Base-by-base conservation (phyloP, 2,329 filamentous ascomycete genomes). In the Talaromyces sp. region DNA sequence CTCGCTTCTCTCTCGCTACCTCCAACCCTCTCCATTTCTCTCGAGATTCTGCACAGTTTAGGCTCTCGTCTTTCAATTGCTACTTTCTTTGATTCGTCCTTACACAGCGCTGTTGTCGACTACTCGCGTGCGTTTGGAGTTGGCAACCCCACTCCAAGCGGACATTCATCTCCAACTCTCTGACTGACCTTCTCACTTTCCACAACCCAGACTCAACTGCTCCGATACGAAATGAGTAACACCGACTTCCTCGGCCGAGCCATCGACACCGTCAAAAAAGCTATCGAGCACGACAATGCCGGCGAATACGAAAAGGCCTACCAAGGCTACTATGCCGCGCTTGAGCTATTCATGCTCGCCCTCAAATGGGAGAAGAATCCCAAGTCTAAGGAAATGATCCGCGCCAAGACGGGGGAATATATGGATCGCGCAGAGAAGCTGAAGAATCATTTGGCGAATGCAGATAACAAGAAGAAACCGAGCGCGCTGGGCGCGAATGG, bases 281-380 rank as follows among this genome's bases (percentile, higher is more conserved):
- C 95, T 69, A 98, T 99, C 81, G 93, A 96, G 76, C 88, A 90
- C 71, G 95, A 99, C 81, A 96, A 93, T 69, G 90, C 91, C 52
- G 93, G 92, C 75, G 92, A 98, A 75, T 99, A 99, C 80, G 92
- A 97, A 72, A 93, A 96, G 78, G 95, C 95, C 62, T 98, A 98
- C 77, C 91, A 96, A 75, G 84, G 90, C 66, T 99, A 99, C 85
- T 97, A 96, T 82, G 88, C 92, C 69, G 89, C 93, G 58, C 90
- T 99, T 70, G 93, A 99, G 80, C 87, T 98, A 63, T 99, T 98
- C 83, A 96, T 99, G 90, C 90, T 98, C 65, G 95, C 95, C 37
- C 84, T 99, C 65, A 99, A 99, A 83, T 99, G 93, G 93, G 95
- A 99, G 82, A 99, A 98, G 85, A 98, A 97, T 80, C 88, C 90